phyloP scores from a whole-genome alignment of 2,329 filamentous ascomycete species.

The Aureobasidium sp. region DNA sequence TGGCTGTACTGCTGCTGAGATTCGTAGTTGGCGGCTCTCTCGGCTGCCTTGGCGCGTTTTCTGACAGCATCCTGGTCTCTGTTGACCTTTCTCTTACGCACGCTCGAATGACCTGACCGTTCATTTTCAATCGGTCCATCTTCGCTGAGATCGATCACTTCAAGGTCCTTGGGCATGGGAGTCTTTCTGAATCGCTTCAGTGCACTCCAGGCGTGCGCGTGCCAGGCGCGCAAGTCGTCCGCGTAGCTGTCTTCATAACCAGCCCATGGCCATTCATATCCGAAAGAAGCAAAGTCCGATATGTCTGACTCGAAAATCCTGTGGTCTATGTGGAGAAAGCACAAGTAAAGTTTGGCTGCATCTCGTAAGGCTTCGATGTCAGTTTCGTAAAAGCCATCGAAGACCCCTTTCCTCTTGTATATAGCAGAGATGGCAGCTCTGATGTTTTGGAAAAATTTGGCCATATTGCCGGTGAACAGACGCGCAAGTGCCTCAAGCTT shows the following conservation, averaged over 20 bases:
- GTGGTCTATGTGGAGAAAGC: neutral
- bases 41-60: slow-evolving; percentile 18
- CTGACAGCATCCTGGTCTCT: slow-evolving; percentile 18
- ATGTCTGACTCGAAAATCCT: neutral
- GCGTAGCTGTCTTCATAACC: neutral
- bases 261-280: neutral
- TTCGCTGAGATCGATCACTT: slow-evolving; percentile 14
- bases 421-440: neutral
- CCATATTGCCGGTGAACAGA: slow-evolving; percentile 42
- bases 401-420: neutral
- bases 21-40: neutral
- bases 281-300: neutral
- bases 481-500: neutral
- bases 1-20: slow-evolving; percentile 7
- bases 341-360: slow-evolving; percentile 6
- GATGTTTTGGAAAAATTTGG: slow-evolving; percentile 20
- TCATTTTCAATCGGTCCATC: slow-evolving; percentile 16
- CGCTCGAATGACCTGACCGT: slow-evolving; percentile 18
- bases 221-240: neutral
- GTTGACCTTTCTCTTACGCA: slow-evolving; percentile 15
- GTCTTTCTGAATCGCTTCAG: slow-evolving; percentile 11
- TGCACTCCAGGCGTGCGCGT: neutral
- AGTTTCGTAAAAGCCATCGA: neutral
- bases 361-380: neutral
- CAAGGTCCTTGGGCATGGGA: neutral